A percentile compares a stretch with the other conserved stretches of the same genome.
Conservation (phyloP, 257 asterid genomes). For the Eustoma russellianum region DNA sequence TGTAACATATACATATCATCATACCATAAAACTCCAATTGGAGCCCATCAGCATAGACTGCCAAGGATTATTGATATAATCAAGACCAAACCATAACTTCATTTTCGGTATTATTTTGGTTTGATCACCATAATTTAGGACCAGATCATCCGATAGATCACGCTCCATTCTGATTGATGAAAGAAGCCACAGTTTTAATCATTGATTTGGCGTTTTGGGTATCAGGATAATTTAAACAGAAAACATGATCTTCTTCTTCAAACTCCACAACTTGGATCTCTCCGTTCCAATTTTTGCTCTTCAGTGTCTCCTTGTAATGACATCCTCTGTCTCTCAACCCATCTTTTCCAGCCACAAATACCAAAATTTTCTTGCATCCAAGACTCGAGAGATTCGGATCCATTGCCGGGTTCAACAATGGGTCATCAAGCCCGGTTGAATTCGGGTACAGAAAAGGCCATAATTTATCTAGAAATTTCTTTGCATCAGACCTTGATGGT, state of each 20-base stretch:
- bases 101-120: no score
- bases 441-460: slow-evolving; percentile 41
- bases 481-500: background rate
- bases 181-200: slow-evolving; percentile 28
- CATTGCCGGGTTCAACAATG: slow-evolving; percentile 36
- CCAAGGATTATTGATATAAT: no score
- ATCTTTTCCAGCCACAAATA: slow-evolving; percentile 42
- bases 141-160: no score
- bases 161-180: slow-evolving; percentile 19
- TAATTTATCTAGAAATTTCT: slow-evolving; percentile 10
- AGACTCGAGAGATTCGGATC: slow-evolving; percentile 27
- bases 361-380: slow-evolving; percentile 30
- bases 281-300: slow-evolving; percentile 41
- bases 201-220: slow-evolving; percentile 20
- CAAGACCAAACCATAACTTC: no score
- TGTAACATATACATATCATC: no score
- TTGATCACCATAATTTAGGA: no score
- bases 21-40: no score
- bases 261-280: slow-evolving; percentile 39
- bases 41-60: no score
- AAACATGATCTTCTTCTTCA: slow-evolving; percentile 34
- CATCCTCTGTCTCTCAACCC: slow-evolving; percentile 31
- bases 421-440: slow-evolving; percentile 44
- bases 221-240: slow-evolving; percentile 26
- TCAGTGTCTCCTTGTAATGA: slow-evolving; percentile 26